These are phyloP conservation scores for Tephrocybe sp. DNA, from an alignment of 768 basidiomycete genomes.

Conservation along the genomic window DNA sequence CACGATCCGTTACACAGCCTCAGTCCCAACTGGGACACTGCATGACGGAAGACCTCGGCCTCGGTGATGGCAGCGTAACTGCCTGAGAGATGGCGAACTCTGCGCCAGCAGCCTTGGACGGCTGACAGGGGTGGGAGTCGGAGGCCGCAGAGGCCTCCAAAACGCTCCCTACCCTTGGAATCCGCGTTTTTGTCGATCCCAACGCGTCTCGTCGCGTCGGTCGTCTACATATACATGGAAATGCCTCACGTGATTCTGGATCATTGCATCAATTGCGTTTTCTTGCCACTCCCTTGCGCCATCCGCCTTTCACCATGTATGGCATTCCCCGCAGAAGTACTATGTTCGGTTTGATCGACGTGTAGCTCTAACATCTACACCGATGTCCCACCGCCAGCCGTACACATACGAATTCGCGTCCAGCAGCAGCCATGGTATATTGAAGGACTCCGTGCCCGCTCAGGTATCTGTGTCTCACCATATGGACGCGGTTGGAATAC, in stretches of 20 bases:
- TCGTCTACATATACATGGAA: not conserved
- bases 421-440: not conserved
- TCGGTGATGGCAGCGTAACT: too few species aligned
- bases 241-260: not conserved
- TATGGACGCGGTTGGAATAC: not conserved
- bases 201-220: not conserved
- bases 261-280: constrained; percentile 2
- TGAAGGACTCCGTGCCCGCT: not conserved
- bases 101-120: too few species aligned
- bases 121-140: too few species aligned
- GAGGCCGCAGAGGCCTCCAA: too few species aligned
- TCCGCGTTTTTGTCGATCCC: too few species aligned
- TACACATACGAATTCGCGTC: not conserved
- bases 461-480: not conserved
- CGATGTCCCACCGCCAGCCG: not conserved
- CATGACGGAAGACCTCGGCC: too few species aligned
- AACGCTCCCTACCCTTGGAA: too few species aligned
- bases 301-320: not conserved
- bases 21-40: too few species aligned
- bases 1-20: too few species aligned
- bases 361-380: not conserved
- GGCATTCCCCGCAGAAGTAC: not conserved
- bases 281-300: not conserved
- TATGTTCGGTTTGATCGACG: not conserved
- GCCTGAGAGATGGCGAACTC: too few species aligned